Conservation (phyloP, 805 yeast species). For the Spathaspora girioi region DNA sequence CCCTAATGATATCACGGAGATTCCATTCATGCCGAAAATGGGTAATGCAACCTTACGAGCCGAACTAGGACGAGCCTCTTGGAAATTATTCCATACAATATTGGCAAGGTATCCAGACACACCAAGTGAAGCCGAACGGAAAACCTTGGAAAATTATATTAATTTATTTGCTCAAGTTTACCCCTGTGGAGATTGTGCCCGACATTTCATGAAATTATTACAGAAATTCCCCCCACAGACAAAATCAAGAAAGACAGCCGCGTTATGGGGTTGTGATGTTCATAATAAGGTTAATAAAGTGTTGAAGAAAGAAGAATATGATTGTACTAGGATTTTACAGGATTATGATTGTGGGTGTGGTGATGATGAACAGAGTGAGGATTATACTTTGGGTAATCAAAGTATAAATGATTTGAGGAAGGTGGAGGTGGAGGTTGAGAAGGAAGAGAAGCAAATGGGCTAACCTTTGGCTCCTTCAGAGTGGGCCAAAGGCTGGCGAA, state of each 20-base stretch:
- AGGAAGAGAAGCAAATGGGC: conserved; percentile 41
- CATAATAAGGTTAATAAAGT: conserved; percentile 83
- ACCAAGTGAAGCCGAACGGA: conserved; percentile 63
- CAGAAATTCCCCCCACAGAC: conserved; percentile 81
- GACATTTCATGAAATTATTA: conserved; percentile 75
- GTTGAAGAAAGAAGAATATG: conserved; percentile 67
- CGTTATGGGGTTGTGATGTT: conserved; percentile 93
- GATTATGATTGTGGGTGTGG: conserved; percentile 98
- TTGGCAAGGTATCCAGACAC: conserved; percentile 87
- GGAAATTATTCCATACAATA: conserved; percentile 89
- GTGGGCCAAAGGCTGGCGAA: too few relatives aligned
- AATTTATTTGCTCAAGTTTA: conserved; percentile 83
- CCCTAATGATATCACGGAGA: conserved; percentile 19
- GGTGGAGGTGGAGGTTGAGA: conserved; percentile 44
- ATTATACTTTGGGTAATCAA: conserved; percentile 33
- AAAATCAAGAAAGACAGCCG: conserved; percentile 71
- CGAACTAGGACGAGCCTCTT: conserved; percentile 84
- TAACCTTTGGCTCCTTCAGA: conserved; percentile 8
- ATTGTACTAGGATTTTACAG: conserved; percentile 79
- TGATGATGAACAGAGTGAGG: conserved; percentile 55
- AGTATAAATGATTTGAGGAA: conserved; percentile 39
- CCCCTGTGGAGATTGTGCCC: conserved; percentile 97
- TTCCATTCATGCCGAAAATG: conserved; percentile 90
- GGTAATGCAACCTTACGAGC: conserved; percentile 79
- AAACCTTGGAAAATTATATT: conserved; percentile 61